phyloP scores from a whole-genome alignment of 305 asterid genomes.

The Fraxinus paxiana region DNA sequence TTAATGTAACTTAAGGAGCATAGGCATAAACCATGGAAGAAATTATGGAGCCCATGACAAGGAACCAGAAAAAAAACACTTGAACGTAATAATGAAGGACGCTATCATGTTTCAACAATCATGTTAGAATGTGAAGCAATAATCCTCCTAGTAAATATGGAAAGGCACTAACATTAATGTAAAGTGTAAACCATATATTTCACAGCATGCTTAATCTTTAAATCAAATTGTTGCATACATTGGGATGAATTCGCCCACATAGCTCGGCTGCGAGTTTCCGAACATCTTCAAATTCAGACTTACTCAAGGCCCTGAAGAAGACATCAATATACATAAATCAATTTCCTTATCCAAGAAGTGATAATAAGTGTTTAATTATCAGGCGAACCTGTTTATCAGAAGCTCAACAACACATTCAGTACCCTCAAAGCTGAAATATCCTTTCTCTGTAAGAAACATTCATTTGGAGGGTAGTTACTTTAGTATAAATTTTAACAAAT shows the following conservation, averaged over 20 bases:
- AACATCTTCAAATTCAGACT: constrained; percentile 78
- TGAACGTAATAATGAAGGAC: background rate
- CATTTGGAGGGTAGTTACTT: background rate
- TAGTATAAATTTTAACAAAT: background rate
- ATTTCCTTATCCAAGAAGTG: constrained; percentile 11
- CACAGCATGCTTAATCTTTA: constrained; percentile 13
- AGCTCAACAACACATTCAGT: constrained; percentile 59
- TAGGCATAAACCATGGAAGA: background rate
- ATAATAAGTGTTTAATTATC: constrained; percentile 10
- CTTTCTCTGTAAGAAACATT: constrained; percentile 39
- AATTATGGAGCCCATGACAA: background rate
- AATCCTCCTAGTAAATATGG: background rate
- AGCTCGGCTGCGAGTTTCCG: constrained; percentile 93
- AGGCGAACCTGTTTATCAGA: constrained; percentile 60
- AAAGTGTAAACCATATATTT: background rate
- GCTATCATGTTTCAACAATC: background rate
- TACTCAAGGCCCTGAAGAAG: constrained; percentile 59
- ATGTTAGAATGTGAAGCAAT: background rate
- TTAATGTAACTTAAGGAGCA: constrained; percentile 3
- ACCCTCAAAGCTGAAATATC: constrained; percentile 32
- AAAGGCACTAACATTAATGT: constrained; percentile 1
- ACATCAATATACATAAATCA: constrained; percentile 18
- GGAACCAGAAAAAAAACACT: background rate
- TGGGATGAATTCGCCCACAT: constrained; percentile 82
- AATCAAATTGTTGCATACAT: constrained; percentile 39